Evolutionary conservation across 2,329 filamentous ascomycete genomes (phyloP), one percentile per base, ranked within the genome.

Genomic region (Claviceps maximensis): DNA sequence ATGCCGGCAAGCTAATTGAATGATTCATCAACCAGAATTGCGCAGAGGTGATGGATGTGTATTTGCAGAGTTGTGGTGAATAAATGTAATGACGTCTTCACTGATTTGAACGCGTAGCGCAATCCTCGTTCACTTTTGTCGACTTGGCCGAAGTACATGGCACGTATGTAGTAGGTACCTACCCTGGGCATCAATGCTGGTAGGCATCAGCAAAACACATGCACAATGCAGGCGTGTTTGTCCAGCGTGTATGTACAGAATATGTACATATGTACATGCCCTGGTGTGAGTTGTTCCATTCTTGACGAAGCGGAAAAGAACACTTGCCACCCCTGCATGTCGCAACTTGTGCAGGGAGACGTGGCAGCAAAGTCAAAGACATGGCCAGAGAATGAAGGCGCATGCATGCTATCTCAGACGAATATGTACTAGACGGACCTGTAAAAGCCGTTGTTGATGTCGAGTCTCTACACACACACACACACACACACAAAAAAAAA

Each of bases 341-440:
- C 17, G 21, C 9, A 23, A 50, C 42, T 42, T 19, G 48, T 50
- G 49, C n/a, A 50, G 40, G 49, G 27, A 50, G 49, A 50, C 48
- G 48, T 50, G 21, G 36, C 48, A 41, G 36, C 48, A 41, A 29
- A 36, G 23, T 23, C 23, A n/a, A 6, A 38, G 36, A 38, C 36
- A 5, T 4, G 12, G 33, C 2, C 12, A 36, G 12, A 36, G 33
- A 36, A 15, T 2, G 33, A 33, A 9, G 31, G 17, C 31, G 17
- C 12, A 15, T 36, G 17, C 33, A 38, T 38, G 6, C 36, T 38
- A 38, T n/a, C 15, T 13, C 33, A 36, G 33, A 13, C 33, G 13
- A 13, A 13, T 15, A 9, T 41, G 38, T 41, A 41, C 17, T 13
- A 17, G 13, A 41, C n/a, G 42, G 8, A 25, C 17, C 10, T 13